phyloP scores from a whole-genome alignment of 768 basidiomycete species.

The Candolleomyces efflorescens region DNA sequence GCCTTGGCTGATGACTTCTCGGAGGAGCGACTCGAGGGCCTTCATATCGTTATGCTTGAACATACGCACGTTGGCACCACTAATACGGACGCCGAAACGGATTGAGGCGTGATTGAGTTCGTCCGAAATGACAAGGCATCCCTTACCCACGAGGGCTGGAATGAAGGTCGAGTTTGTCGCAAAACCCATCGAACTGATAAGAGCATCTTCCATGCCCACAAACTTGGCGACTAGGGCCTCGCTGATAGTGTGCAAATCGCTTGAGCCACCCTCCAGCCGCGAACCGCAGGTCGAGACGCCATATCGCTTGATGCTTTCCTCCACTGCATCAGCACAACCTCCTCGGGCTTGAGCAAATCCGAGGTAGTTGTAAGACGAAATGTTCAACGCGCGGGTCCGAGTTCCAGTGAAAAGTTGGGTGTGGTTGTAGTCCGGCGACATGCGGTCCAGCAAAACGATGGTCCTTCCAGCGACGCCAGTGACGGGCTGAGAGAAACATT shows the following conservation, averaged over 20 bases:
- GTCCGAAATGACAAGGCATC: constrained; percentile 93
- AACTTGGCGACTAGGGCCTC: constrained; percentile 91
- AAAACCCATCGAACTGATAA: constrained; percentile 95
- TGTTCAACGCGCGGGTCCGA: constrained; percentile 86
- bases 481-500: constrained; percentile 89
- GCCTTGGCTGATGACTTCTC: constrained; percentile 93
- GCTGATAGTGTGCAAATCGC: constrained; percentile 73
- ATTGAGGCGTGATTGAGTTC: constrained; percentile 97
- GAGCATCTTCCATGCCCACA: constrained; percentile 83
- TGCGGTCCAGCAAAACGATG: constrained; percentile 79
- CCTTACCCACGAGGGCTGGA: constrained; percentile 86
- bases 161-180: constrained; percentile 93
- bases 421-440: constrained; percentile 76
- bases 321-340: constrained; percentile 92
- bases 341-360: constrained; percentile 94
- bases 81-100: constrained; percentile 85
- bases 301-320: constrained; percentile 75
- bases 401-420: constrained; percentile 75
- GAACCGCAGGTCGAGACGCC: constrained; percentile 76
- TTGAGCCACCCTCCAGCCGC: constrained; percentile 81
- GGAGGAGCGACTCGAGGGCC: constrained; percentile 71
- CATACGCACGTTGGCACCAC: constrained; percentile 84
- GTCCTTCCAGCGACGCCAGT: constrained; percentile 96
- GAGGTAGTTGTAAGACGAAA: constrained; percentile 98
- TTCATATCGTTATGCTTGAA: constrained; percentile 98